Base-by-base conservation (phyloP, 345 rosid genomes). In the Boechera retrofracta region DNA sequence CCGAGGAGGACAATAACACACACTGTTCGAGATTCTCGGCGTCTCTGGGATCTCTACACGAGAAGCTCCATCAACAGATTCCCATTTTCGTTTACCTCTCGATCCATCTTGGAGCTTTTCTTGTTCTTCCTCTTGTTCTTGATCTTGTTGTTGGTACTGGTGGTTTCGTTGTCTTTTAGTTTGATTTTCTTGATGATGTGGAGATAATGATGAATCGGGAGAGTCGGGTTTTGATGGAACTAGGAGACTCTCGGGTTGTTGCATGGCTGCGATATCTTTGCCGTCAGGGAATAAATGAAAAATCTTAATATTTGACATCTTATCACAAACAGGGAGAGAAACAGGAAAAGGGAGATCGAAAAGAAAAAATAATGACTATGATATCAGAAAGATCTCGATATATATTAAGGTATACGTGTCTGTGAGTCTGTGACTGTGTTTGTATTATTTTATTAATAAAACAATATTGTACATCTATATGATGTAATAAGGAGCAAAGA, bases 1-100 rank as follows among this genome's bases (percentile, higher is more conserved):
- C 51, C 89, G 87, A 41, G 96, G 96, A 13, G 57, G 77, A 39
- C 52, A 10, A 72, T n/a, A 58, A 78, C 89, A 84, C 59, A 67
- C 72, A 11, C 54, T 80, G 16, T 76, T 24, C 11, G 31, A 69
- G 0, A 85, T 87, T 4, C 81, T 82, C 68, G 81, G 77, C 29
- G 81, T 77, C 78, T 82, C 44, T 35, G 76, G 74, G 69, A 86
- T 57, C 73, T 82, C 81, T 80, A 85, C 66, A 61, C 57, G 38
- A 49, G 85, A 71, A 48, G 72, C 58, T 67, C 41, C 36, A 31
- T 69, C 41, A 71, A 65, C 61, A 80, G 73, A 64, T 51, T 77
- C 75, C 77, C 73, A 16, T 62, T 80, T 73, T 74, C 87, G 66
- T 72, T 61, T 66, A 68, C 47, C 62, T 62, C 62, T 54, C 21